Conservation (phyloP, 2,329 filamentous ascomycete species). For the Fusarium acutatum region DNA sequence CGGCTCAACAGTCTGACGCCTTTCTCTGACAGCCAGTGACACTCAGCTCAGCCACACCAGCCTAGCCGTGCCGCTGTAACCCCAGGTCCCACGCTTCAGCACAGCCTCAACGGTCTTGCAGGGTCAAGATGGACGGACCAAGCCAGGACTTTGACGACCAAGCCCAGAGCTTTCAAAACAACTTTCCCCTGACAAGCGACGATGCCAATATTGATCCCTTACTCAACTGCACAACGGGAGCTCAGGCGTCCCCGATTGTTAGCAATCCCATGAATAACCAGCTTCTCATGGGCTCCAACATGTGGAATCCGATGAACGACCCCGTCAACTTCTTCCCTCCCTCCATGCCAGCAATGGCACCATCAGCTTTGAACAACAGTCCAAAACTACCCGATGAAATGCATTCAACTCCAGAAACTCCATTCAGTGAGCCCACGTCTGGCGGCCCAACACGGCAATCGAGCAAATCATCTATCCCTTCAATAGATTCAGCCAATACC, state of each 20-base stretch:
- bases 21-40: neutral
- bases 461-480: slow-evolving; percentile 31
- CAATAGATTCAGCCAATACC: neutral
- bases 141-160: neutral
- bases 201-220: slow-evolving; percentile 32
- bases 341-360: neutral
- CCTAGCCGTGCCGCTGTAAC: neutral
- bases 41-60: neutral
- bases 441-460: slow-evolving; percentile 18
- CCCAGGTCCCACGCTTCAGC: neutral
- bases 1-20: neutral
- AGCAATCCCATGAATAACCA: neutral
- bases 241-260: neutral
- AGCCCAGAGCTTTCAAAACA: neutral
- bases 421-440: neutral
- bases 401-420: slow-evolving; percentile 14
- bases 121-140: slow-evolving; percentile 15
- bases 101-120: neutral
- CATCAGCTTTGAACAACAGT: neutral
- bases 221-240: slow-evolving; percentile 2
- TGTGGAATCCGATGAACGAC: slow-evolving; percentile 19
- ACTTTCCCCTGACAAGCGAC: neutral
- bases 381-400: neutral
- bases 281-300: neutral
- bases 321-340: neutral